A percentile compares a stretch with the other conserved stretches of the same genome.
phyloP scores from a whole-genome alignment of 805 yeast species.

The Suhomyces tanzawaensis region DNA sequence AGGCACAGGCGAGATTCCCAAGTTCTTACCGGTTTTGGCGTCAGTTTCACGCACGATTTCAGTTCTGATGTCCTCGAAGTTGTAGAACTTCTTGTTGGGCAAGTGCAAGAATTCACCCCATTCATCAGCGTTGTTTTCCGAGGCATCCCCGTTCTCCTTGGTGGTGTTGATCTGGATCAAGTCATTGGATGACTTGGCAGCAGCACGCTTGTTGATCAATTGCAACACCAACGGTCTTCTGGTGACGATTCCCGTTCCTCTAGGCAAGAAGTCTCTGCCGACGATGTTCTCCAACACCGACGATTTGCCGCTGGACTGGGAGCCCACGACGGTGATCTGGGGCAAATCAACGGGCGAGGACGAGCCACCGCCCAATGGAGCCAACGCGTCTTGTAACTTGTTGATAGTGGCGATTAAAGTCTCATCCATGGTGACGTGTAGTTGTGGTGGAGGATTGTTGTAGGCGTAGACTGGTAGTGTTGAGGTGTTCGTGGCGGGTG shows the following conservation, averaged over 20 bases:
- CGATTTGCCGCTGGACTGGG: slow-evolving; percentile 86
- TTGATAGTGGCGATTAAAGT: slow-evolving; percentile 74
- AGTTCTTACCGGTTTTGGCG: slow-evolving; percentile 72
- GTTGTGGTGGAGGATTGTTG: slow-evolving; percentile 1
- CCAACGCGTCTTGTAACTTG: slow-evolving; percentile 79
- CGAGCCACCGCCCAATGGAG: slow-evolving; percentile 60
- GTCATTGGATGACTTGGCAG: slow-evolving; percentile 26
- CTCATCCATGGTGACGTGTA: slow-evolving; percentile 68
- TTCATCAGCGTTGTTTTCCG: slow-evolving; percentile 76
- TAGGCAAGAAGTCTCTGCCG: slow-evolving; percentile 85
- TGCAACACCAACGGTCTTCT: slow-evolving; percentile 84
- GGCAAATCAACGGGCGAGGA: slow-evolving; percentile 88
- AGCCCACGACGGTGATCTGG: slow-evolving; percentile 93
- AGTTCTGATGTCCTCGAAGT: slow-evolving; percentile 82
- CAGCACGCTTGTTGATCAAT: slow-evolving; percentile 65
- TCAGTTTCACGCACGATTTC: slow-evolving; percentile 94
- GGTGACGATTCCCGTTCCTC: slow-evolving; percentile 92
- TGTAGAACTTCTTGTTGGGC: slow-evolving; percentile 83
- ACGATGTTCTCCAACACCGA: slow-evolving; percentile 89
- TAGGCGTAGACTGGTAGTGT: not conserved
- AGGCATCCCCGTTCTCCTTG: slow-evolving; percentile 45
- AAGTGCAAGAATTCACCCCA: slow-evolving; percentile 98
- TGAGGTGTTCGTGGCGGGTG: slow-evolving; percentile 2
- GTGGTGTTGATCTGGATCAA: slow-evolving; percentile 44
- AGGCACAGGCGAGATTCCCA: slow-evolving; percentile 89